Evolutionary conservation across 2,329 filamentous ascomycete species (phyloP), one percentile per base, ranked within the genome.

Genomic region (Nemania abortiva): DNA sequence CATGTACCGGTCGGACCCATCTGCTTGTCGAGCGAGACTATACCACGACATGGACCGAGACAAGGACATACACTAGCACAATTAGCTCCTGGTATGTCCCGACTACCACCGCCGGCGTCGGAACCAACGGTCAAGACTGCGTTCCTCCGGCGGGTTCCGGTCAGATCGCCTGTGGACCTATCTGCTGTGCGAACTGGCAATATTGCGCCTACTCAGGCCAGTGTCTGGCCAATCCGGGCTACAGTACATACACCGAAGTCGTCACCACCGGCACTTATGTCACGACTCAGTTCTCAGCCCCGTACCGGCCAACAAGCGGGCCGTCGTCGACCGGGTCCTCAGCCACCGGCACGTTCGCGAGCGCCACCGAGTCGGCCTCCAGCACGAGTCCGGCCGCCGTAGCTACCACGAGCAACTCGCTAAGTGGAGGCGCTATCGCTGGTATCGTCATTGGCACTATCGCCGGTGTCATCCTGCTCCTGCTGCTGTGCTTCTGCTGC

Each of bases 371-470:
- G 49, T 86, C 87, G n/a, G 83, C 86, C 3, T 86, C 87, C 6
- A 86, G 84, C 54, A 84, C 84, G 57, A 77, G 76, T 15, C 76
- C 78, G 74, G 82, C 80, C 27, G 80, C 65, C 18, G 84, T 83
- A 54, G 82, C 80, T 75, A 83, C 76, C 45, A 80, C 81, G 31
- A 81, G 81, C 65, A 79, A 81, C 52, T 73, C 76, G 31, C 85
- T 95, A 63, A 92, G 90, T 74, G 87, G 85, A 52, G 92, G 92
- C 61, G 92, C 91, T 68, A 95, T 95, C 74, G 92, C 92, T 18
- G 92, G 92, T 69, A 95, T 95, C 75, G 92, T 95, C 72, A 90
- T 95, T 65, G 92, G 92, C 70, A 87, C 89, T 11, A 84, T 95
- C 57, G 86, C 87, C 15, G 92, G 91, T 70, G 84, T 94, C 42